Evolutionary conservation across 2,329 filamentous ascomycete species (phyloP).

Genomic region (Pseudogymnoascus sp.): DNA sequence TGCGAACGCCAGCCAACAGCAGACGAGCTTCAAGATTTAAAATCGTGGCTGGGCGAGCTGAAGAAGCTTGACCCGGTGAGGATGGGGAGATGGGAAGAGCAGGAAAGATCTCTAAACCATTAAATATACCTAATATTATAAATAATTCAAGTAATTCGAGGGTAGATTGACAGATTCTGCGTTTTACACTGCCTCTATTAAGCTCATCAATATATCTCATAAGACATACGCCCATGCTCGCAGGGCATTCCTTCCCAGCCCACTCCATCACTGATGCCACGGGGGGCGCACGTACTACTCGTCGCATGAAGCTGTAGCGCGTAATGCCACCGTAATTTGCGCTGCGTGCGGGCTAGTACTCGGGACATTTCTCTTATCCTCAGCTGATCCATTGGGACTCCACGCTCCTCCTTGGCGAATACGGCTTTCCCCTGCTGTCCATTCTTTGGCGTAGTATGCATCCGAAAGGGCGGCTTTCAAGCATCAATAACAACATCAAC

Average conservation of each 20-base stretch:
- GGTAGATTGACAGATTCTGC: background rate
- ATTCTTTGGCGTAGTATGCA: background rate
- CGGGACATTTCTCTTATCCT: background rate
- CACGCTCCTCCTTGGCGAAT: background rate
- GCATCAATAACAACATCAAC: background rate
- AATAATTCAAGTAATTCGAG: background rate
- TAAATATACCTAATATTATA: slow-evolving; percentile 4
- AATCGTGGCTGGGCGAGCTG: slow-evolving; percentile 25
- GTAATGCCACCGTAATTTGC: background rate
- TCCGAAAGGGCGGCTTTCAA: background rate
- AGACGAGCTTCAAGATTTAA: slow-evolving; percentile 31
- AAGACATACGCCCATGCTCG: background rate
- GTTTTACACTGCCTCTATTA: background rate
- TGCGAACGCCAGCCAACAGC: slow-evolving; percentile 34
- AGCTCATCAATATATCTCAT: background rate
- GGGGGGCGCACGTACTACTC: background rate
- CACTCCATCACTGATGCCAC: background rate
- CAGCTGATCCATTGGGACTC: background rate
- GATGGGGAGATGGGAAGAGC: slow-evolving; percentile 26
- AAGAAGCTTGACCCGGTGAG: slow-evolving; percentile 26
- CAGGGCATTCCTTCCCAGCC: background rate
- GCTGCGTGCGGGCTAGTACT: too few relatives aligned
- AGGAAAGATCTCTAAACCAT: background rate
- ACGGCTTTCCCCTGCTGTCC: too few relatives aligned
- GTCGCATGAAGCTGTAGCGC: background rate